Percentiles rank a stretch among this genome's conserved stretches.
These are phyloP conservation scores for Hyphopichia fennica DNA, from an alignment of 1,139 yeast species.

Conservation along the genomic window DNA sequence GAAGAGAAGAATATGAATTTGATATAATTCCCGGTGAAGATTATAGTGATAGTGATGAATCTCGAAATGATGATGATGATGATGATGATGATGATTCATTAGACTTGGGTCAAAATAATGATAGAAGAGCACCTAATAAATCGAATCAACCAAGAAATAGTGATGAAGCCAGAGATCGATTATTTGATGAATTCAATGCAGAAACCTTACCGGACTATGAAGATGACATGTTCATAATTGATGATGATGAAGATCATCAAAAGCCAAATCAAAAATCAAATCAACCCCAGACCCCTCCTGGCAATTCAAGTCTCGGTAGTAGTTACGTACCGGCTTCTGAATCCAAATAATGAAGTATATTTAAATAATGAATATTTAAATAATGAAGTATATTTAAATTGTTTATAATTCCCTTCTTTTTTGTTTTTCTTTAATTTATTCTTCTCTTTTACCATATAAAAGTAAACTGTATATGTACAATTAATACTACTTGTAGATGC, in stretches of 20 bases:
- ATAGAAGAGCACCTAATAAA: slow-evolving; percentile 8
- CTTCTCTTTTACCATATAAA: too few relatives aligned
- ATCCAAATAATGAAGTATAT: neutral
- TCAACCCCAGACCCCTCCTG: neutral
- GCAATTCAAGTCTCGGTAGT: neutral
- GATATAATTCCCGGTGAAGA: slow-evolving; percentile 77
- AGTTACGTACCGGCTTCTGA: neutral
- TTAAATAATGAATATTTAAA: neutral
- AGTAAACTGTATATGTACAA: too few relatives aligned
- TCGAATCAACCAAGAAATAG: slow-evolving; percentile 12
- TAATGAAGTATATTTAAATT: neutral
- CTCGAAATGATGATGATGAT: slow-evolving; percentile 14
- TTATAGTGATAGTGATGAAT: slow-evolving; percentile 35
- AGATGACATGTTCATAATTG: slow-evolving; percentile 45
- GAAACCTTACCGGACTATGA: slow-evolving; percentile 40
- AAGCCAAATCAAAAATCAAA: neutral
- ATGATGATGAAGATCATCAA: slow-evolving; percentile 34
- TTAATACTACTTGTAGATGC: too few relatives aligned
- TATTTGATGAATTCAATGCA: slow-evolving; percentile 42
- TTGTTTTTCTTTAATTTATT: too few relatives aligned
- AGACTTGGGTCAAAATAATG: slow-evolving; percentile 26
- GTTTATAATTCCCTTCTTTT: neutral
- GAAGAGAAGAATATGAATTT: slow-evolving; percentile 75
- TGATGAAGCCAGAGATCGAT: slow-evolving; percentile 39
- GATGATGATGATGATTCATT: slow-evolving; percentile 19